Conservation (phyloP, 2,329 filamentous ascomycete species). For the Colletotrichum chrysophilum region DNA sequence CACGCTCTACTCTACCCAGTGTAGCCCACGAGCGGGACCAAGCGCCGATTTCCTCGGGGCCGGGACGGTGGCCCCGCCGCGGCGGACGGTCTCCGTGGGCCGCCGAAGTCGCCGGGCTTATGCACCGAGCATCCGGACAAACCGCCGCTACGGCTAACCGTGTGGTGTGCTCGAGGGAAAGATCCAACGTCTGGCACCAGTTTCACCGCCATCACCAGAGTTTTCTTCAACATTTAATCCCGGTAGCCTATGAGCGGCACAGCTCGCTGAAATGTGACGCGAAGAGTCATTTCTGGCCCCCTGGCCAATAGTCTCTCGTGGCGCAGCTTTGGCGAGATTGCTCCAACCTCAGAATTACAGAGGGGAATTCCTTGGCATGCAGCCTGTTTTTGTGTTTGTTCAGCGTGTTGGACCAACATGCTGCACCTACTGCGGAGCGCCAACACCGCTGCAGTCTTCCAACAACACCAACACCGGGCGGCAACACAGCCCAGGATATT, state of each 20-base stretch:
- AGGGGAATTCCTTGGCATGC: neutral
- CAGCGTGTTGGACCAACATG: neutral
- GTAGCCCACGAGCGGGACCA: neutral
- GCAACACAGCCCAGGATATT: neutral
- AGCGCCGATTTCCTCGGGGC: neutral
- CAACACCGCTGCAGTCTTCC: neutral
- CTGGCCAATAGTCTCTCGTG: neutral
- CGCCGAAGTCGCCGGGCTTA: neutral
- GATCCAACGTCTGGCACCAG: neutral
- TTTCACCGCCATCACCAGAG: neutral
- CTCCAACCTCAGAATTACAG: neutral
- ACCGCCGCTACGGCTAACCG: accelerated
- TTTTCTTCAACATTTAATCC: neutral
- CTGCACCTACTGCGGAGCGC: neutral
- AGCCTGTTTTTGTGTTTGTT: neutral
- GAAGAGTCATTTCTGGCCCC: neutral
- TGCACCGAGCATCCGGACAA: neutral
- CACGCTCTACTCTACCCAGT: neutral
- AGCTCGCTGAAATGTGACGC: neutral
- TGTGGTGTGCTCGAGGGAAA: neutral
- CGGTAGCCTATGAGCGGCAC: neutral
- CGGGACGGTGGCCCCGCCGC: neutral
- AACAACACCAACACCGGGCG: neutral
- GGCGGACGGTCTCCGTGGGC: neutral
- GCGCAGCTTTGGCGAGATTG: neutral